Conservation (phyloP, 2,329 filamentous ascomycete genomes). For the Fusarium torulosum region DNA sequence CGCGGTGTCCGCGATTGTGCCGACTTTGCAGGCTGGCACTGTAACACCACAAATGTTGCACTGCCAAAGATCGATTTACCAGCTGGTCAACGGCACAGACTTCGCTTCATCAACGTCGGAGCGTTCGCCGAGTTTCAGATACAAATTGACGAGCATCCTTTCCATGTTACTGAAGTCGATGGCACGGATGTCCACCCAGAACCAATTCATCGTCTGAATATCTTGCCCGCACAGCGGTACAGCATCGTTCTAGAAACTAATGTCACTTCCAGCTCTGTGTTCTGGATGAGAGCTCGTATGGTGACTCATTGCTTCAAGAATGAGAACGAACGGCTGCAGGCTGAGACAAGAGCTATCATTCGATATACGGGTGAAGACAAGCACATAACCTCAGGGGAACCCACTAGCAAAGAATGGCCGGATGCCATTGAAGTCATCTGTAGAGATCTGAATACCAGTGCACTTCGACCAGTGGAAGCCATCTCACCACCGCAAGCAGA, state of each 20-base stretch:
- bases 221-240: slow-evolving; percentile 79
- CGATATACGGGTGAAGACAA: slow-evolving; percentile 43
- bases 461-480: slow-evolving; percentile 55
- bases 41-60: slow-evolving; percentile 56
- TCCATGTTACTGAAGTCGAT: slow-evolving; percentile 77
- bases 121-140: slow-evolving; percentile 80
- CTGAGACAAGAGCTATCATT: slow-evolving; percentile 51
- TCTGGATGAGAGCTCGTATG: slow-evolving; percentile 72
- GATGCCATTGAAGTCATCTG: slow-evolving; percentile 63
- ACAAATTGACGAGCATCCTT: slow-evolving; percentile 74
- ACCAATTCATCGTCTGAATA: slow-evolving; percentile 70
- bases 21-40: slow-evolving; percentile 57
- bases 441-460: slow-evolving; percentile 65
- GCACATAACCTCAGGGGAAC: slow-evolving; percentile 22
- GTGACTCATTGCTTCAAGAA: slow-evolving; percentile 56
- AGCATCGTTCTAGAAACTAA: slow-evolving; percentile 74
- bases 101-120: slow-evolving; percentile 77
- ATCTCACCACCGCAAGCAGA: slow-evolving; percentile 56
- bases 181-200: slow-evolving; percentile 73
- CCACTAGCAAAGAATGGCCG: slow-evolving; percentile 62
- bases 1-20: slow-evolving; percentile 52
- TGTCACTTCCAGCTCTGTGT: slow-evolving; percentile 64
- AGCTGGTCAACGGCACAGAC: slow-evolving; percentile 70
- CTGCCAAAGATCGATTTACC: slow-evolving; percentile 61
- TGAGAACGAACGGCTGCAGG: slow-evolving; percentile 49